Percentiles rank a stretch among this genome's conserved stretches.
Conservation (phyloP, 2,329 filamentous ascomycete species). For the Xylaria multiplex region DNA sequence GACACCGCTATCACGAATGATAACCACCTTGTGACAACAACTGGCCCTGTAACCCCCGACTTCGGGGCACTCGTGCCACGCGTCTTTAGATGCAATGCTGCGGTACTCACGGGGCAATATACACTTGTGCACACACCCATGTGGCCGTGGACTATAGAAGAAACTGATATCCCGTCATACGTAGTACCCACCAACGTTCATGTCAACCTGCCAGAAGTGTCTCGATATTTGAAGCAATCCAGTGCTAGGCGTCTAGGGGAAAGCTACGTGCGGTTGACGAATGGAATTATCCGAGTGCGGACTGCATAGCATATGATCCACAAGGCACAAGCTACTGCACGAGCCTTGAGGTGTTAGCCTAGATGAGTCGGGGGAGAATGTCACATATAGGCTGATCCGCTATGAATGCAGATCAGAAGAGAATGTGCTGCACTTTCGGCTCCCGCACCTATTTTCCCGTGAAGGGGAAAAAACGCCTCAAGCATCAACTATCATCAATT, state of each 20-base stretch:
- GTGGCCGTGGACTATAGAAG: slow-evolving; percentile 3
- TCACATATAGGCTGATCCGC: slow-evolving; percentile 20
- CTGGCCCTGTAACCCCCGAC: not conserved
- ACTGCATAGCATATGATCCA: not conserved
- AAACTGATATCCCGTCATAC: slow-evolving; percentile 11
- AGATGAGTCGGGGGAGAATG: slow-evolving; percentile 2
- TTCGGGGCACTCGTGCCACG: slow-evolving; percentile 8
- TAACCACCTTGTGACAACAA: not conserved
- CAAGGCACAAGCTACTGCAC: not conserved
- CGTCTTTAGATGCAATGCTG: slow-evolving; percentile 20
- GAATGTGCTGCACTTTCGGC: not conserved
- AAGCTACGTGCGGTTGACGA: slow-evolving; percentile 6
- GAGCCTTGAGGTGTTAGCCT: not conserved
- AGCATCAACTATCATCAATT: too few relatives aligned
- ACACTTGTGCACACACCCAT: not conserved
- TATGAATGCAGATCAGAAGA: not conserved
- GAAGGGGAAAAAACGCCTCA: too few relatives aligned
- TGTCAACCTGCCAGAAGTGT: not conserved
- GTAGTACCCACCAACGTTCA: not conserved
- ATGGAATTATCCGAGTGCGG: slow-evolving; percentile 5
- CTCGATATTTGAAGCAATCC: slow-evolving; percentile 3
- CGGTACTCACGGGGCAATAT: slow-evolving; percentile 14
- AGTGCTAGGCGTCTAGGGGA: not conserved
- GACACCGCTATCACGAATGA: not conserved
- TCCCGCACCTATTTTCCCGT: not conserved